These are phyloP conservation scores for Serendipita vermifera DNA, from an alignment of 768 basidiomycete genomes.

Conservation along the genomic window DNA sequence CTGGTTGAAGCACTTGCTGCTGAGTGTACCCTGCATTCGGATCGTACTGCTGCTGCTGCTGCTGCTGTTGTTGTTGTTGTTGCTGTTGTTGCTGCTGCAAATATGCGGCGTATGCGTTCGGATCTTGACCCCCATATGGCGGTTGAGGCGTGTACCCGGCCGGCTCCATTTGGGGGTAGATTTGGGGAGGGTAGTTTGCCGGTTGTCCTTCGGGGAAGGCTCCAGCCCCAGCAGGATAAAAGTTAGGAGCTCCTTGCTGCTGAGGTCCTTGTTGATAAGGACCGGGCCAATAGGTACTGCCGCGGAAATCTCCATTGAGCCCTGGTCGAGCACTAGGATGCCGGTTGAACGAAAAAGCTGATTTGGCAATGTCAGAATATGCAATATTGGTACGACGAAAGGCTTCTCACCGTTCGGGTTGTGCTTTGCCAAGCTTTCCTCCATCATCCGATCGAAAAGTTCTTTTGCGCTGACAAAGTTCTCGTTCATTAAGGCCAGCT, in stretches of 20 bases:
- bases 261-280: not conserved
- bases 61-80: not conserved
- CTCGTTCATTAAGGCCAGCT: slow-evolving; percentile 89
- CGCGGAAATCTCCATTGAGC: not conserved
- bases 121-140: slow-evolving; percentile 9
- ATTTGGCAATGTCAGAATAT: not conserved
- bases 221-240: not conserved
- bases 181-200: not conserved
- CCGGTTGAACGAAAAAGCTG: not conserved
- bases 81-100: not conserved
- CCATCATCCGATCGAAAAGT: slow-evolving; percentile 90
- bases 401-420: slow-evolving; percentile 40
- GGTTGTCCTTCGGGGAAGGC: not conserved
- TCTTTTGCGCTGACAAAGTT: slow-evolving; percentile 78
- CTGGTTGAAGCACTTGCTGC: too few relatives aligned
- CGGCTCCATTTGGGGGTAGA: slow-evolving; percentile 7
- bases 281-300: not conserved
- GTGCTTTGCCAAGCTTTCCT: slow-evolving; percentile 70
- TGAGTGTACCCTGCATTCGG: too few relatives aligned
- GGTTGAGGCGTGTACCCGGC: slow-evolving; percentile 1
- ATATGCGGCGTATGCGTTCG: slow-evolving; percentile 4
- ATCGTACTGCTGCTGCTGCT: too few relatives aligned
- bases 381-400: not conserved
- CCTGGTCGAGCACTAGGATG: not conserved
- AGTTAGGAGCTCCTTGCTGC: not conserved